Base-by-base conservation (phyloP, 768 basidiomycete species). In the Melanogaster broomeanus region DNA sequence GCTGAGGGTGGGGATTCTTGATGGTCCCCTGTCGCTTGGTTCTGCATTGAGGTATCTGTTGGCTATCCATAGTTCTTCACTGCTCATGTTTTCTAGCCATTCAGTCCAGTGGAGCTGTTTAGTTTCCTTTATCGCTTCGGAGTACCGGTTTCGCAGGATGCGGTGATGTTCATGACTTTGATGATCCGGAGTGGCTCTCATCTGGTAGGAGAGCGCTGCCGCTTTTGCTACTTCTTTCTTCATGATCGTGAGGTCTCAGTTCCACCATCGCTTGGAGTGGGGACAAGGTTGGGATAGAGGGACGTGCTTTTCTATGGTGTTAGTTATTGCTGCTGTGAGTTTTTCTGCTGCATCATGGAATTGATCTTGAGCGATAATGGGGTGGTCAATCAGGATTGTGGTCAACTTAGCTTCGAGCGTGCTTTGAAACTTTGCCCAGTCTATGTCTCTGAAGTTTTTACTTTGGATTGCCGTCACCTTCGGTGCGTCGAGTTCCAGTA, bases 261-360 rank as follows among this genome's bases (percentile, higher is more conserved):
- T 60, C 58, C 58, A 67, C 64, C 64, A 67, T 0, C 57, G 19
- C 61, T 65, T n/a, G 4, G 55, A 42, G 31, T 49, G 49, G 0
- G 61, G 61, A 30, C 34, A 48, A 1, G 58, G 59, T 25, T 57
- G 45, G 2, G 54, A 15, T 6, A 9, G 28, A 0, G 57, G 53
- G 1, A 61, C 53, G 1, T 13, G 27, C 1, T 33, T 19, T 6
- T 60, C 37, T 15, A 61, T 59, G 2, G 52, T 57, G 0, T 51
- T 43, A 16, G 52, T 28, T 0, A 74, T 34, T 2, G 61, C 61
- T 0, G 6, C 25, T 2, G 49, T 55, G 0, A 74, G 48, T 3
- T 5, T 12, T 0, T 18, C 19, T 0, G 60, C 53, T 19, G 15
- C 0, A 3, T 6, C n/a, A n/a, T 65, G 39, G 15, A 69, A 58